A percentile compares a stretch with the other conserved stretches of the same genome.
These are phyloP conservation scores for Cystofilobasidium macerans DNA, from an alignment of 768 basidiomycete genomes.

Conservation along the genomic window DNA sequence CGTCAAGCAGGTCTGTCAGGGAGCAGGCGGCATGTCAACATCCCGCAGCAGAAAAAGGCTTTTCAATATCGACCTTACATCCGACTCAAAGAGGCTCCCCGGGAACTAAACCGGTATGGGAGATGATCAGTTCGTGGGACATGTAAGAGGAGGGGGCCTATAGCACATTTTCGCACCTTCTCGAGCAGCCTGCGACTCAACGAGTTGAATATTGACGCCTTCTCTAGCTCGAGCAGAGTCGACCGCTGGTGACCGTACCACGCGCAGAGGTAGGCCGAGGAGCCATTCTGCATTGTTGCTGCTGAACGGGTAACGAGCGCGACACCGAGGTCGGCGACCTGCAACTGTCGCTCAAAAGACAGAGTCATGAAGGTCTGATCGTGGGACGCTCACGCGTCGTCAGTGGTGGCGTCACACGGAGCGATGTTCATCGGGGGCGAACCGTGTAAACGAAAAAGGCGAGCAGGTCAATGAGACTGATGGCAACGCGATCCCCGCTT, in stretches of 20 bases:
- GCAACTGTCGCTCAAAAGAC: neutral
- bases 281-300: neutral
- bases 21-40: too few species aligned
- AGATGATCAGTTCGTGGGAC: too few species aligned
- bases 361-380: neutral
- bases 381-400: neutral
- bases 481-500: neutral
- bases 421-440: too few species aligned
- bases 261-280: neutral
- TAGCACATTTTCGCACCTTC: neutral
- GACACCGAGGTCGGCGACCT: neutral
- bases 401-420: too few species aligned
- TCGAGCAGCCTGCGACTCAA: neutral
- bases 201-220: neutral
- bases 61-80: too few species aligned
- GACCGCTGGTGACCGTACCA: neutral
- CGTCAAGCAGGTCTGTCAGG: neutral
- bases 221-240: neutral
- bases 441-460: neutral
- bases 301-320: neutral
- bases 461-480: neutral
- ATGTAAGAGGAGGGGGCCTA: too few species aligned
- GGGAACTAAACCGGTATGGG: neutral
- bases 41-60: too few species aligned
- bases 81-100: neutral